These are phyloP conservation scores for Xanthoceras sorbifolium DNA, from an alignment of 345 rosid genomes.

Conservation along the genomic window DNA sequence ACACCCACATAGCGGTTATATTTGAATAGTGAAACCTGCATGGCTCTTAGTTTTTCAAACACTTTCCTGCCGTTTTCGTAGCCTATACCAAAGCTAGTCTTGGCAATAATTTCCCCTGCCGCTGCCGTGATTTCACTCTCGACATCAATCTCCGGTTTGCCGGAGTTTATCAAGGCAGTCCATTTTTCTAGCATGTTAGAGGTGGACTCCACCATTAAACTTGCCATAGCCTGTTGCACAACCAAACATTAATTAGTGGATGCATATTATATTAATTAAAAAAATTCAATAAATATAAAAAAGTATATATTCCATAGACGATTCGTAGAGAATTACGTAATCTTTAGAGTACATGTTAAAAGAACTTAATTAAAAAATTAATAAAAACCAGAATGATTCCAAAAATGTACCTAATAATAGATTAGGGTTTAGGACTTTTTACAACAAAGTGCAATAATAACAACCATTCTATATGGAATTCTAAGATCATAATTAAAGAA, in stretches of 20 bases:
- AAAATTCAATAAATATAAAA: background rate
- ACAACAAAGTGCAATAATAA: background rate
- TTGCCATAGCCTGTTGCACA: slow-evolving; percentile 61
- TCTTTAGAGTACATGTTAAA: too few species aligned
- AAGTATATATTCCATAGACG: too few species aligned
- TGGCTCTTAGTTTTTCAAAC: slow-evolving; percentile 62
- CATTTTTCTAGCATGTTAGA: slow-evolving; percentile 73
- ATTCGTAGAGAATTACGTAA: too few species aligned
- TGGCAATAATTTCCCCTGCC: slow-evolving; percentile 87
- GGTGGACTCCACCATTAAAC: slow-evolving; percentile 81
- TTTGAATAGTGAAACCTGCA: slow-evolving; percentile 74
- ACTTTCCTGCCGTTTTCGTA: slow-evolving; percentile 57
- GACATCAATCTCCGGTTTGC: slow-evolving; percentile 58
- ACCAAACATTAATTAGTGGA: slow-evolving; percentile 14
- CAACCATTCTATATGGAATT: background rate
- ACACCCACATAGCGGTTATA: slow-evolving; percentile 85
- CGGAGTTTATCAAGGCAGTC: slow-evolving; percentile 46
- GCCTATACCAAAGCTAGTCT: slow-evolving; percentile 78
- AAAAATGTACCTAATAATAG: background rate
- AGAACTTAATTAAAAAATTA: background rate
- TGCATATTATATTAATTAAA: background rate
- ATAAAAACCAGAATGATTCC: background rate
- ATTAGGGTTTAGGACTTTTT: slow-evolving; percentile 6
- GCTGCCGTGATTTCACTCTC: slow-evolving; percentile 66
- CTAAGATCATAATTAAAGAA: background rate